A percentile compares a stretch with the other conserved stretches of the same genome.
These are phyloP conservation scores for Aeschynomene evenia DNA, from an alignment of 306 rosid genomes.

Conservation along the genomic window DNA sequence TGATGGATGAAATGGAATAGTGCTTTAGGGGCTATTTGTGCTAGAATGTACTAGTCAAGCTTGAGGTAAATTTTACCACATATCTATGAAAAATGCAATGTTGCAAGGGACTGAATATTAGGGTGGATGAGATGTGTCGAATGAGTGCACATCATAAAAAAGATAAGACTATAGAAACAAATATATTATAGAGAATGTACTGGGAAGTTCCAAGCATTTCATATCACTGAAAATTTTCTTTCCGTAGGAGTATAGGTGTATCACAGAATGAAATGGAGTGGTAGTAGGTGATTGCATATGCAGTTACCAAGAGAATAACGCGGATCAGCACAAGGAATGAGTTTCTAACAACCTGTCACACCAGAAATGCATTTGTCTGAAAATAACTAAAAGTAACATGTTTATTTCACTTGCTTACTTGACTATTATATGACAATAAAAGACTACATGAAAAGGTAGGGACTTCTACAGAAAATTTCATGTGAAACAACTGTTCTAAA, in stretches of 20 bases:
- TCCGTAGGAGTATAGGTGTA: background rate
- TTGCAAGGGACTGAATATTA: background rate
- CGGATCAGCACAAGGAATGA: background rate
- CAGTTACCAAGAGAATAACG: background rate
- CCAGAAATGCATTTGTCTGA: background rate
- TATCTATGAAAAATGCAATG: background rate
- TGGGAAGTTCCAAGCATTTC: constrained; percentile 1
- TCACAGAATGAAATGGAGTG: background rate
- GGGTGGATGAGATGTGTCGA: background rate
- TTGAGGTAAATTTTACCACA: background rate
- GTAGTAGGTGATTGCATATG: background rate
- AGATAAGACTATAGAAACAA: background rate
- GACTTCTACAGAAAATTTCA: too few species aligned
- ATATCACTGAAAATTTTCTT: background rate
- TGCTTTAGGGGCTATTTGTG: background rate
- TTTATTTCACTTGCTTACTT: too few species aligned
- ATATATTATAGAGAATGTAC: background rate
- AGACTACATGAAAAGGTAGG: too few species aligned
- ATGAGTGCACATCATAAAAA: background rate
- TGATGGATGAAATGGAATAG: background rate
- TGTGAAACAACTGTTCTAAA: too few species aligned
- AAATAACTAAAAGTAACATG: background rate
- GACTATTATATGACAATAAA: too few species aligned
- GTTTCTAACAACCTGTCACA: background rate
- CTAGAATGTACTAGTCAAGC: background rate